phyloP scores from a whole-genome alignment of 257 asterid species.

The Penstemon barbatus region DNA sequence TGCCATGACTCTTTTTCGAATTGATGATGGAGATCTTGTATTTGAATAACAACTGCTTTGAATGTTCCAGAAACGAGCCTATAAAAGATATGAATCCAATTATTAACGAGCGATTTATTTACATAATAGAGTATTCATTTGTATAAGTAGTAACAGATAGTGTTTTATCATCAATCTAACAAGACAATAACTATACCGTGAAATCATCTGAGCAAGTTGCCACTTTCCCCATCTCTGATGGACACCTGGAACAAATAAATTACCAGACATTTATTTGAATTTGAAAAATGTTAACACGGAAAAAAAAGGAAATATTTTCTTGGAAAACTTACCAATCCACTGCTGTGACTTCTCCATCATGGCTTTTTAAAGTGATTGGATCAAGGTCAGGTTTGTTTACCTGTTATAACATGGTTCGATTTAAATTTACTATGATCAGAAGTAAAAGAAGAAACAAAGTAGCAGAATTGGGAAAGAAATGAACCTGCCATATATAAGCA shows the following conservation, averaged over 20 bases:
- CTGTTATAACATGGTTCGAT: constrained; percentile 36
- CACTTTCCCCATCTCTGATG: constrained; percentile 76
- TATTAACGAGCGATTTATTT: no score
- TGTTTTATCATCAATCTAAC: no score
- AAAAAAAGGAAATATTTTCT: no score
- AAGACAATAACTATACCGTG: constrained; percentile 47
- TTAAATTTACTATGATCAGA: background rate
- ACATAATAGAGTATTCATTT: no score
- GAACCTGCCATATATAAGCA: constrained; percentile 93
- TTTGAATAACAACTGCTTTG: constrained; percentile 72
- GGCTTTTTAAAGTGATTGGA: constrained; percentile 73
- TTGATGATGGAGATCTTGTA: constrained; percentile 76
- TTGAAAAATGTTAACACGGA: no score
- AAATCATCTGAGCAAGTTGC: constrained; percentile 85
- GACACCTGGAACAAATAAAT: constrained; percentile 55
- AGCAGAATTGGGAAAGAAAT: constrained; percentile 19
- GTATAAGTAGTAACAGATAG: no score
- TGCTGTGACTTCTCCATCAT: constrained; percentile 91
- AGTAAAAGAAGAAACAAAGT: background rate
- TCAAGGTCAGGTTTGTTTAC: constrained; percentile 66
- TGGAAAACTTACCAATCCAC: constrained; percentile 69
- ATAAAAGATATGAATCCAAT: background rate
- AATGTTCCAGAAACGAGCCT: constrained; percentile 86
- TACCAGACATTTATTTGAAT: no score
- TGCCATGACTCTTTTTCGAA: constrained; percentile 70